These are phyloP conservation scores for Dentipellis sp. DNA, from an alignment of 768 basidiomycete genomes.

Conservation along the genomic window DNA sequence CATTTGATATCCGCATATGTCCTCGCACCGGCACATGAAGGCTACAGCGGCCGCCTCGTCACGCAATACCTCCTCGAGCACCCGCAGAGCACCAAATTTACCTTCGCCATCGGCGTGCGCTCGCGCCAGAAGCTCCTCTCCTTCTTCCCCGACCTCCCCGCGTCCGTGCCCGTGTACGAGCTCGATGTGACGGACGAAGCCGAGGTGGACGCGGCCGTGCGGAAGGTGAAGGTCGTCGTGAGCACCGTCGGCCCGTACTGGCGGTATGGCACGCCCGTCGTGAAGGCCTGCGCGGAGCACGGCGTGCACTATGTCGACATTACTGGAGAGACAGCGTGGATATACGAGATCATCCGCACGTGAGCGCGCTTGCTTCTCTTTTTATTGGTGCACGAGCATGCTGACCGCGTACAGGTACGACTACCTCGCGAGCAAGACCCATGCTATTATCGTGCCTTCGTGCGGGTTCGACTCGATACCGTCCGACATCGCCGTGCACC, in stretches of 20 bases:
- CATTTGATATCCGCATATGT: background rate
- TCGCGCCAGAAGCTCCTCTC: slow-evolving; percentile 8
- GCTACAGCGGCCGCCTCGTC: slow-evolving; percentile 13
- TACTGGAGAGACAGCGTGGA: slow-evolving; percentile 65
- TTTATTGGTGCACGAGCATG: slow-evolving; percentile 1
- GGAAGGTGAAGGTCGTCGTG: slow-evolving; percentile 55
- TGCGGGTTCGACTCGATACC: slow-evolving; percentile 77
- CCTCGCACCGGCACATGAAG: background rate
- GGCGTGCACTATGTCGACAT: slow-evolving; percentile 84
- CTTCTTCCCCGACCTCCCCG: slow-evolving; percentile 3
- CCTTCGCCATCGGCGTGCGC: slow-evolving; percentile 8
- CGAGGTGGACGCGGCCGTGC: slow-evolving; percentile 50
- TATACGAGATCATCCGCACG: slow-evolving; percentile 51
- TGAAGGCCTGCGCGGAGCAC: slow-evolving; percentile 62
- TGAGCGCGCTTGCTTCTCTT: slow-evolving; percentile 22
- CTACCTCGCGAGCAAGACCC: slow-evolving; percentile 57
- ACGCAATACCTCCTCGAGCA: slow-evolving; percentile 13
- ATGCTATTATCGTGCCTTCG: slow-evolving; percentile 69
- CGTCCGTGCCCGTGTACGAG: slow-evolving; percentile 30
- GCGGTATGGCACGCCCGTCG: slow-evolving; percentile 64
- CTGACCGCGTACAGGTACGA: slow-evolving; percentile 44
- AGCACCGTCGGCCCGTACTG: slow-evolving; percentile 74
- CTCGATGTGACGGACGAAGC: slow-evolving; percentile 50
- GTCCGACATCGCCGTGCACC: slow-evolving; percentile 58
- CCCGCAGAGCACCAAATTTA: slow-evolving; percentile 7